Conservation (phyloP, 192 early-diverging fungal genomes). For the Coemansia reversa region DNA sequence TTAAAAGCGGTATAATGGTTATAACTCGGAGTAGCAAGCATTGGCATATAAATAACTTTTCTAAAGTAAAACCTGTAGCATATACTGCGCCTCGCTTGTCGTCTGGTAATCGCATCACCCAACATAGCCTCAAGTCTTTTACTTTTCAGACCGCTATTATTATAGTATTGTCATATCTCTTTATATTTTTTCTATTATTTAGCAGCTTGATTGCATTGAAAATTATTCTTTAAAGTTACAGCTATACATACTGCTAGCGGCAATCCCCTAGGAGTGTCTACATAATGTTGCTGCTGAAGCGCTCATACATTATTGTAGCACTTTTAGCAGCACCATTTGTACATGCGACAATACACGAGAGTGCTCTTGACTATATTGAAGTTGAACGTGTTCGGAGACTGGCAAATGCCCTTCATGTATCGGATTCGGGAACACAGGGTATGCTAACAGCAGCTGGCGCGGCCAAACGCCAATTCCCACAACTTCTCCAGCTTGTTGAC, state of each 20-base stretch:
- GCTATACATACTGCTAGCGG: not conserved
- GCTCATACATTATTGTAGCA: slow-evolving; percentile 6
- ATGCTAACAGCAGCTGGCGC: slow-evolving; percentile 46
- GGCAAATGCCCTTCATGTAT: slow-evolving; percentile 51
- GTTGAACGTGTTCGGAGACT: slow-evolving; percentile 46
- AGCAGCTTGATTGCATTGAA: not conserved
- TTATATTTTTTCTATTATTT: not conserved
- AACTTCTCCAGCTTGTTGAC: slow-evolving; percentile 46
- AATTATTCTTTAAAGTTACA: not conserved
- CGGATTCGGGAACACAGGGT: slow-evolving; percentile 46
- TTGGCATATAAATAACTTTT: not conserved
- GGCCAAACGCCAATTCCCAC: slow-evolving; percentile 52
- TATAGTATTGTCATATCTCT: not conserved
- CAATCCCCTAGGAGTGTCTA: not conserved
- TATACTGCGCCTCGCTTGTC: not conserved
- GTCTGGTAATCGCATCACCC: not conserved
- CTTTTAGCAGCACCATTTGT: not conserved
- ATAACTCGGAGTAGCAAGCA: not conserved
- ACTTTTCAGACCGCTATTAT: not conserved
- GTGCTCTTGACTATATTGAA: slow-evolving; percentile 39
- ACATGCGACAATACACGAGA: slow-evolving; percentile 1
- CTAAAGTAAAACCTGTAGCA: not conserved
- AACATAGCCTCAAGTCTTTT: not conserved
- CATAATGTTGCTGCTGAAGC: slow-evolving; percentile 1
- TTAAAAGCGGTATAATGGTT: not conserved